Conservation (phyloP, 768 basidiomycete species). For the Phlegmacium glaucopus region DNA sequence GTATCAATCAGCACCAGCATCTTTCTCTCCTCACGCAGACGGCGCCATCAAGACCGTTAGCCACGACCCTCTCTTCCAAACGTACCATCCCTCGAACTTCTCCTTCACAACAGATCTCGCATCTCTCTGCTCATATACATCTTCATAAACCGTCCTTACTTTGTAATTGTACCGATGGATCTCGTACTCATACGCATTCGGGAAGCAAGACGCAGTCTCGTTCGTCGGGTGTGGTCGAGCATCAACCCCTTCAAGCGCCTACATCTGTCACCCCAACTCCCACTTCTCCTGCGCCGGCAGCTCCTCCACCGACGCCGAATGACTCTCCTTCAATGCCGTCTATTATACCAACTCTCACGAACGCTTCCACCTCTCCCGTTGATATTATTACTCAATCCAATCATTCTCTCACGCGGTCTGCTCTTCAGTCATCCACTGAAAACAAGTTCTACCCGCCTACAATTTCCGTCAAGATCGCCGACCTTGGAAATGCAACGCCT, state of each 20-base stretch:
- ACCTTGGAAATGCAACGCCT: conserved; percentile 92
- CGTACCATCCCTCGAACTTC: conserved; percentile 28
- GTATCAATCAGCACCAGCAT: conserved; percentile 22
- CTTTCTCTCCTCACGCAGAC: conserved; percentile 65
- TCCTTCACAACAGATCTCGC: conserved; percentile 38
- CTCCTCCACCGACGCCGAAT: conserved; percentile 37
- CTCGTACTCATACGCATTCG: conserved; percentile 17
- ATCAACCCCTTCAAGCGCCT: conserved; percentile 14
- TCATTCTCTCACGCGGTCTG: conserved; percentile 18
- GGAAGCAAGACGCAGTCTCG: conserved; percentile 18
- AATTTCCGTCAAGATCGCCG: conserved; percentile 89
- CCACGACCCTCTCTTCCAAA: conserved; percentile 21
- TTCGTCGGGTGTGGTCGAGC: conserved; percentile 15
- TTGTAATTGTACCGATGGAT: conserved; percentile 22
- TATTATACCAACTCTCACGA: conserved; percentile 13
- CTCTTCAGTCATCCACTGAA: conserved; percentile 18
- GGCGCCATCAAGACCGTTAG: conserved; percentile 40
- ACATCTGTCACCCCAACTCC: conserved; percentile 26
- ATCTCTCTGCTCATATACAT: conserved; percentile 40
- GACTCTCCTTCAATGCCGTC: conserved; percentile 24
- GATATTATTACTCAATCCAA: conserved; percentile 7
- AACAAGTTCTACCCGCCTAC: conserved; percentile 30
- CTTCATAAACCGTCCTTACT: conserved; percentile 25
- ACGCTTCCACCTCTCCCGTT: conserved; percentile 5
- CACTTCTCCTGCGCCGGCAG: conserved; percentile 22